These are phyloP conservation scores for Pseudotulostoma volvatum DNA, from an alignment of 495 filamentous ascomycete genomes.

Conservation along the genomic window DNA sequence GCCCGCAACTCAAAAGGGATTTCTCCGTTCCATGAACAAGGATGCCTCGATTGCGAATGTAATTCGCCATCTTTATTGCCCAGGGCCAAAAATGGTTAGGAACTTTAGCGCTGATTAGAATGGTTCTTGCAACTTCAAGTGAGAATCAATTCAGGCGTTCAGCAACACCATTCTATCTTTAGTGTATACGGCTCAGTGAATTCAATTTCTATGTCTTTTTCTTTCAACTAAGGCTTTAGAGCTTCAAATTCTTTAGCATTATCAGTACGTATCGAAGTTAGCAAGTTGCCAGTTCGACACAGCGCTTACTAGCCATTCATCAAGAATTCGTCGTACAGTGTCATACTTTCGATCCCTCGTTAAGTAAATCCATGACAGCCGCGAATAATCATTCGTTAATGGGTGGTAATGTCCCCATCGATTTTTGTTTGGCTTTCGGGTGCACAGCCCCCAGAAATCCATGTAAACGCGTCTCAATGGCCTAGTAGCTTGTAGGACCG, in stretches of 20 bases:
- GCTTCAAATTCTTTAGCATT: slow-evolving; percentile 2
- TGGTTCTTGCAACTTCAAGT: neutral
- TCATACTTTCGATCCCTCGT: neutral
- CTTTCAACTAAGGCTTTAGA: neutral
- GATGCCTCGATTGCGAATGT: neutral
- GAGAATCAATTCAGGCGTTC: neutral
- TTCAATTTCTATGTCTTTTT: neutral
- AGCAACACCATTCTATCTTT: neutral
- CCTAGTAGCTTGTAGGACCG: neutral
- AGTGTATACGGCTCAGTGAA: neutral
- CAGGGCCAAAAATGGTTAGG: neutral
- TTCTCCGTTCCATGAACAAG: neutral
- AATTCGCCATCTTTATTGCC: neutral
- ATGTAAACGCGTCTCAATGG: slow-evolving; percentile 1
- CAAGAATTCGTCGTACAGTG: neutral
- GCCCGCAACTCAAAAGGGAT: neutral
- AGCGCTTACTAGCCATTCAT: neutral
- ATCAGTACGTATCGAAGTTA: neutral
- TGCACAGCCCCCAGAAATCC: slow-evolving; percentile 2
- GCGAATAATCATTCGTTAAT: neutral
- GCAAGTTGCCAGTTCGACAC: neutral
- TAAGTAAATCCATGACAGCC: neutral
- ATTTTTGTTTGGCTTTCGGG: neutral
- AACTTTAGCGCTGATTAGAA: neutral
- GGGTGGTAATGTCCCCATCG: neutral